Conservation (phyloP, 768 basidiomycete species). For the Collybiopsis luxurians region DNA sequence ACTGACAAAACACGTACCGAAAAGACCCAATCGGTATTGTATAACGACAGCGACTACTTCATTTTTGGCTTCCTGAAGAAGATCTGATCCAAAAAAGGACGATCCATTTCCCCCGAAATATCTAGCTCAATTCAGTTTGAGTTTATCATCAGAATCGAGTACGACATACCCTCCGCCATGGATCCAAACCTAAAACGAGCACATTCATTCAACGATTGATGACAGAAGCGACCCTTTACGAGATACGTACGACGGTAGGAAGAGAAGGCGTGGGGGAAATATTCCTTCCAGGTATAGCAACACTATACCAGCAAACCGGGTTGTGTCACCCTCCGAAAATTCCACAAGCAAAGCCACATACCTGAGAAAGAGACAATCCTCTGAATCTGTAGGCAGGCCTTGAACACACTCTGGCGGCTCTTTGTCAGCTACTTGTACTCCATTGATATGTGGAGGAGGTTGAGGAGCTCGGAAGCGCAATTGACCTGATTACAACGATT, state of each 20-base stretch:
- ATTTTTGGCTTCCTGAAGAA: constrained; percentile 21
- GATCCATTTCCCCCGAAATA: constrained; percentile 13
- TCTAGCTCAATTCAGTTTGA: too few relatives aligned
- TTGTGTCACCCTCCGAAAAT: neutral
- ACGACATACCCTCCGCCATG: constrained; percentile 40
- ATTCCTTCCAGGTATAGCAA: constrained; percentile 6
- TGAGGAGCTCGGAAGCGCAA: constrained; percentile 10
- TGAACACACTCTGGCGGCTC: constrained; percentile 6
- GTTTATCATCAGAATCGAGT: too few relatives aligned
- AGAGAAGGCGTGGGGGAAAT: constrained; percentile 11
- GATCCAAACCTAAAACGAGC: too few relatives aligned
- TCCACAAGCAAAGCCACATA: constrained; percentile 2
- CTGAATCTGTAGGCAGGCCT: constrained; percentile 7
- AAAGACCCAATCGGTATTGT: constrained; percentile 33
- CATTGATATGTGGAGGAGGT: neutral
- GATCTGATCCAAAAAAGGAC: constrained; percentile 16
- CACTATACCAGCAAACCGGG: constrained; percentile 6
- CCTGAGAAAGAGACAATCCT: constrained; percentile 31
- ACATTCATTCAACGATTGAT: too few relatives aligned
- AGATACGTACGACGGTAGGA: constrained; percentile 38
- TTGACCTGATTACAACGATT: neutral
- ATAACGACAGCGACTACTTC: constrained; percentile 24
- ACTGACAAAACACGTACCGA: constrained; percentile 13
- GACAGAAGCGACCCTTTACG: too few relatives aligned
- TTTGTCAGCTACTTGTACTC: constrained; percentile 4